Evolutionary conservation across 2,329 filamentous ascomycete species (phyloP).

Genomic region (Aureobasidium zeae): DNA sequence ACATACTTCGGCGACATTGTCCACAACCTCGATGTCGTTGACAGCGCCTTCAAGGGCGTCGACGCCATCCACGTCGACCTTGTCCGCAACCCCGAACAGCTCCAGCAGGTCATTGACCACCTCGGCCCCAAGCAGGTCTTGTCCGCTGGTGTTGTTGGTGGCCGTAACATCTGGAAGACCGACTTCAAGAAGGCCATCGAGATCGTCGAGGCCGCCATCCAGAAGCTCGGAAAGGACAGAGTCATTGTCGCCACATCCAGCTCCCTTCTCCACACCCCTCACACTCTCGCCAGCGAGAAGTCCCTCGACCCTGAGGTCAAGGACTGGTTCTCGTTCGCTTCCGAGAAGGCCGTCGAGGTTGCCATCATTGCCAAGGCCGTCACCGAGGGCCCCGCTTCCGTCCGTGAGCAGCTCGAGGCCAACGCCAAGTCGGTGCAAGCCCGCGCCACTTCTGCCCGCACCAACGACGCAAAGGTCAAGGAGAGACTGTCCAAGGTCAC

Average conservation of each 20-base stretch:
- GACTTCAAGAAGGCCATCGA: constrained; percentile 95
- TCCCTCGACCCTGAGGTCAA: constrained; percentile 87
- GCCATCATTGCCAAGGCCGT: constrained; percentile 94
- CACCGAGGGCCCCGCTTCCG: constrained; percentile 79
- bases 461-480: constrained; percentile 97
- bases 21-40: constrained; percentile 89
- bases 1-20: constrained; percentile 99
- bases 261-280: constrained; percentile 95
- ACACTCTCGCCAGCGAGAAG: constrained; percentile 98
- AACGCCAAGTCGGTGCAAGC: constrained; percentile 91
- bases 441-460: constrained; percentile 83
- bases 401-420: constrained; percentile 83
- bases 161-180: constrained; percentile 99
- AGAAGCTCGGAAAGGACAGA: constrained; percentile 95
- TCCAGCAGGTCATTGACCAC: constrained; percentile 71
- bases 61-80: constrained; percentile 90
- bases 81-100: constrained; percentile 96
- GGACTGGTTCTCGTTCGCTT: constrained; percentile 98
- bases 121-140: constrained; percentile 84
- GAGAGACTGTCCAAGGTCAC: constrained; percentile 86
- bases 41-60: constrained; percentile 58
- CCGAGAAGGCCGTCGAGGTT: constrained; percentile 87
- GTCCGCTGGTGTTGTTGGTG: constrained; percentile 93
- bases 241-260: constrained; percentile 95
- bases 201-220: constrained; percentile 76